Evolutionary conservation across 73 alveolate genomes (phyloP).

Genomic region (Effrenium voratum): DNA sequence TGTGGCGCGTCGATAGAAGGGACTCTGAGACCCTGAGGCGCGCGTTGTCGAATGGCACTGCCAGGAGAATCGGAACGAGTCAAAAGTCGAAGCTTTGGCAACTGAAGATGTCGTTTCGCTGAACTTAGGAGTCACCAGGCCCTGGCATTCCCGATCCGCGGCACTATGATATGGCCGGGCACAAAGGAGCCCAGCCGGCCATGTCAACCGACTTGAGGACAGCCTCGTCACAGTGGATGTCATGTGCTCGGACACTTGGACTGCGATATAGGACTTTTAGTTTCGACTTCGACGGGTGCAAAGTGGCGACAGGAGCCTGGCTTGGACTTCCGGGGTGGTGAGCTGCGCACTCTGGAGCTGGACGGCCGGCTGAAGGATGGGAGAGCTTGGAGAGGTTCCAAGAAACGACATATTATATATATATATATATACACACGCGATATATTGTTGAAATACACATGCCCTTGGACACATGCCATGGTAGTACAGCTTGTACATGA

Average conservation of each 20-base stretch:
- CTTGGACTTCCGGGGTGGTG: conserved; percentile 56
- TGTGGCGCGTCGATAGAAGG: background rate
- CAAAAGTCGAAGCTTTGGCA: background rate
- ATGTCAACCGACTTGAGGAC: background rate
- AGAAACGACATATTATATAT: no score
- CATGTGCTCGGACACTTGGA: conserved; percentile 67
- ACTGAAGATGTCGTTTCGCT: no score
- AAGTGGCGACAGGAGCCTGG: conserved; percentile 26
- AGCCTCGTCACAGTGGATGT: conserved; percentile 76
- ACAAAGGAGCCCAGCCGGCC: background rate
- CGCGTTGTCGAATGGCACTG: conserved; percentile 69
- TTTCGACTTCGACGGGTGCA: background rate
- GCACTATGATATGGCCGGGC: conserved; percentile 73
- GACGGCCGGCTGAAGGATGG: conserved; percentile 28
- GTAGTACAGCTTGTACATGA: no score
- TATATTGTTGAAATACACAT: no score
- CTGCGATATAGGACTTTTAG: background rate
- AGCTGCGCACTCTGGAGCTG: conserved; percentile 60
- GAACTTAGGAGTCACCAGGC: conserved; percentile 48
- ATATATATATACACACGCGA: no score
- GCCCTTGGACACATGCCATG: no score
- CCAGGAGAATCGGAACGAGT: conserved; percentile 4
- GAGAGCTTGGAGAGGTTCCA: background rate
- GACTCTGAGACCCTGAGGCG: background rate
- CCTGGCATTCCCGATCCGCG: conserved; percentile 90